Evolutionary conservation across 2,329 filamentous ascomycete species (phyloP), one percentile per base, ranked within the genome.

Genomic region (Trichoderma afroharzianum): DNA sequence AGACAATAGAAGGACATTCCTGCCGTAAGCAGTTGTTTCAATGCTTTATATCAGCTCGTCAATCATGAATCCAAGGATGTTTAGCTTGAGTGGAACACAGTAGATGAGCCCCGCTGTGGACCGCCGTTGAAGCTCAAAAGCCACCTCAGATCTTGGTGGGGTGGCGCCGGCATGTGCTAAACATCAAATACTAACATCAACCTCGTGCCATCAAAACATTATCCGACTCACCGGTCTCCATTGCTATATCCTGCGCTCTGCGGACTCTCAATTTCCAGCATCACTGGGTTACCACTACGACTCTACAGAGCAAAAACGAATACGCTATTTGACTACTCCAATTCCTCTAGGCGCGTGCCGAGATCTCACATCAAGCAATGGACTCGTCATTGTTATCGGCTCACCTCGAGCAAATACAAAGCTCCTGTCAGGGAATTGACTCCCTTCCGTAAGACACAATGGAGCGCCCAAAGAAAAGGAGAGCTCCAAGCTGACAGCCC

Each of bases 401-500:
- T 50, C 92, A 95, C 79, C 86, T 95, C 30, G 92, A 94, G 83
- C 92, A 94, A 80, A 94, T 95, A 71, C 83, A 87, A 66, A 87
- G 91, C 75, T 94, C 91, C n/a, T 92, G 92, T 74, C 88, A 91
- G 80, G 91, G 91, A 71, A 94, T 95, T 75, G 88, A 91, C 73
- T 90, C 91, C 66, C 87, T 95, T 21, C 91, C 91, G 92, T 94
- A 83, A 73, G 88, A 33, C 55, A n/a, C 24, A 58, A 8, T 15
- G 6, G 3, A 5, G 6, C 30, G 1, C 6, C 3, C 15, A 5
- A 18, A 8, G 8, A 43, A 6, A 0, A 21, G 6, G 39, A 15
- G 7, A 12, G 9, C 4, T 9, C 8, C 6, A 28, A 18, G 6
- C 9, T 71, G 12, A 71, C 39, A 36, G n/a, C 24, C 7, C 36